A percentile compares a stretch with the other conserved stretches of the same genome.
Conservation (phyloP, 257 asterid genomes). For the Nicotiana attenuata region DNA sequence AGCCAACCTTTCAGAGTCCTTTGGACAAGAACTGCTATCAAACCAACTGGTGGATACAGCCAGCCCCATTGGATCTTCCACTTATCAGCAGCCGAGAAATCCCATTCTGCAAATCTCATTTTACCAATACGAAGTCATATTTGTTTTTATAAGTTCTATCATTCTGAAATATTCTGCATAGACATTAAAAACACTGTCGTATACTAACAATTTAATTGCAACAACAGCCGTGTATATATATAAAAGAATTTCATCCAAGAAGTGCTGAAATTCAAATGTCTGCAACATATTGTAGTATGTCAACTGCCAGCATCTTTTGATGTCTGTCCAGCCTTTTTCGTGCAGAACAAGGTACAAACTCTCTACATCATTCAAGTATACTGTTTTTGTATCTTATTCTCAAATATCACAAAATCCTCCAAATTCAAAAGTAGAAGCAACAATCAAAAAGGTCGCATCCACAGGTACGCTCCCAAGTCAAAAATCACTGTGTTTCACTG, state of each 20-base stretch:
- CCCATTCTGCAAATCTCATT: slow-evolving; percentile 2
- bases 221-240: background rate
- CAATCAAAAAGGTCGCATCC: background rate
- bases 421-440: background rate
- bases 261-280: background rate
- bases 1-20: background rate
- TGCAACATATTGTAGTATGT: background rate
- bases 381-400: slow-evolving; percentile 3
- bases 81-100: background rate
- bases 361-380: slow-evolving; percentile 1
- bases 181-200: background rate
- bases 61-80: background rate
- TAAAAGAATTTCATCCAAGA: background rate
- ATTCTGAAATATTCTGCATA: background rate
- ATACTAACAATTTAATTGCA: background rate
- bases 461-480: background rate
- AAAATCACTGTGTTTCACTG: background rate
- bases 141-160: background rate
- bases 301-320: background rate
- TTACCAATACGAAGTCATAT: background rate
- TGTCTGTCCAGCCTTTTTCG: slow-evolving; percentile 13
- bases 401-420: background rate
- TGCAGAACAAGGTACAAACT: slow-evolving; percentile 14
- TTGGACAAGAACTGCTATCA: background rate
- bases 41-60: background rate